Evolutionary conservation across 1,284 basidiomycete genomes (phyloP).

Genomic region (Puccinia horiana): DNA sequence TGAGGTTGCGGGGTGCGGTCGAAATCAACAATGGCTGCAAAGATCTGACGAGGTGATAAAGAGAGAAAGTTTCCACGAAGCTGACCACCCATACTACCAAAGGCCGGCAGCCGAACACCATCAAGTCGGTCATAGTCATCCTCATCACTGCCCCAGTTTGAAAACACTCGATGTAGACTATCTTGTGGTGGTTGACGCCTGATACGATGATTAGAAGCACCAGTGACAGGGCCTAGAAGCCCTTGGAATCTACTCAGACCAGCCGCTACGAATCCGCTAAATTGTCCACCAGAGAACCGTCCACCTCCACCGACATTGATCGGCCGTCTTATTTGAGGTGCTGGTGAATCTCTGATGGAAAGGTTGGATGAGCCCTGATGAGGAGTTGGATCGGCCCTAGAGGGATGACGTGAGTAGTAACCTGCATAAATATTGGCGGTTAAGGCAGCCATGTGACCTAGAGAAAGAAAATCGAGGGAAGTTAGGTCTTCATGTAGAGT

Average conservation of each 20-base stretch:
- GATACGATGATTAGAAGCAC: neutral
- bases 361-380: constrained; percentile 28
- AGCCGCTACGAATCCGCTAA: constrained; percentile 27
- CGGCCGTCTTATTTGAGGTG: constrained; percentile 23
- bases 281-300: constrained; percentile 29
- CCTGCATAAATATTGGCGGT: constrained; percentile 30
- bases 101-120: neutral
- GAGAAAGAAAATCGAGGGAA: neutral
- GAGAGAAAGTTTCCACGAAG: neutral
- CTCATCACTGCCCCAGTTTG: neutral
- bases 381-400: constrained; percentile 11
- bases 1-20: neutral
- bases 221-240: neutral
- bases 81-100: neutral
- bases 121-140: neutral
- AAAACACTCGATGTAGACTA: constrained; percentile 19
- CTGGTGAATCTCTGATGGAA: constrained; percentile 19
- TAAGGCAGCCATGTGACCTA: constrained; percentile 17
- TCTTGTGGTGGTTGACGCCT: neutral
- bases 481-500: neutral
- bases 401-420: neutral
- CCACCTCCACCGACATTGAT: constrained; percentile 37
- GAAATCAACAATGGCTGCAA: constrained; percentile 11
- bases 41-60: neutral
- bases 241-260: constrained; percentile 4